A percentile compares a stretch with the other conserved stretches of the same genome.
These are phyloP conservation scores for Schwanniomyces occidentalis DNA, from an alignment of 805 yeast genomes.

Conservation along the genomic window DNA sequence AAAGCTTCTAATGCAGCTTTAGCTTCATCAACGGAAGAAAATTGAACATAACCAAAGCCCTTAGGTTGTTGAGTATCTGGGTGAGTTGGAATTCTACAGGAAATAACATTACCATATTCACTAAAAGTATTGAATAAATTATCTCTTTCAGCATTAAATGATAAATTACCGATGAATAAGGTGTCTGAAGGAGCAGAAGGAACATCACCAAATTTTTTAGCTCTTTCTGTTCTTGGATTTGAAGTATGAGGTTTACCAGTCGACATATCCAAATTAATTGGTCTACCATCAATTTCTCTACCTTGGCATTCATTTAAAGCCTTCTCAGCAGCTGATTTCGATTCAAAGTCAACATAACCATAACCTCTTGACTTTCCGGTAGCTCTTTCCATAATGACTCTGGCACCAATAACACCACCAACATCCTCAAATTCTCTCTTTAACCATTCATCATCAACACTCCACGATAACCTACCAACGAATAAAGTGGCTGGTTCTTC, in stretches of 20 bases:
- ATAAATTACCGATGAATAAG: constrained; percentile 91
- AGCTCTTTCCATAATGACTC: constrained; percentile 92
- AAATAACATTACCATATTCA: constrained; percentile 76
- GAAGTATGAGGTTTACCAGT: constrained; percentile 72
- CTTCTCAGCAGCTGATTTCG: constrained; percentile 75
- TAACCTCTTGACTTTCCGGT: constrained; percentile 94
- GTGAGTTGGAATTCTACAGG: constrained; percentile 95
- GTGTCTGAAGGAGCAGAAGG: constrained; percentile 94
- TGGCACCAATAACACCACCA: constrained; percentile 84
- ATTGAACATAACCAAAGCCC: constrained; percentile 98
- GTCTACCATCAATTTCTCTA: constrained; percentile 95
- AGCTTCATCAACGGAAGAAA: constrained; percentile 83
- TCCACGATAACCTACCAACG: constrained; percentile 98
- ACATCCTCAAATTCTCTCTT: constrained; percentile 75
- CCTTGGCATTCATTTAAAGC: constrained; percentile 87
- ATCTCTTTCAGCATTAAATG: constrained; percentile 88
- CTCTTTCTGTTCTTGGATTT: constrained; percentile 69
- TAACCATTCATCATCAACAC: constrained; percentile 93
- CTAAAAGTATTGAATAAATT: constrained; percentile 70
- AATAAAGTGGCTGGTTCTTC: constrained; percentile 85
- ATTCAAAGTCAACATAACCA: constrained; percentile 93
- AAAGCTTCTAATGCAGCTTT: constrained; percentile 81
- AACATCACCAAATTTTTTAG: constrained; percentile 85
- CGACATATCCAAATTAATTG: constrained; percentile 90
- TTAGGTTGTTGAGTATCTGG: constrained; percentile 99